Base-by-base conservation (phyloP, 495 filamentous ascomycete genomes). In the Penicillium arizonense region DNA sequence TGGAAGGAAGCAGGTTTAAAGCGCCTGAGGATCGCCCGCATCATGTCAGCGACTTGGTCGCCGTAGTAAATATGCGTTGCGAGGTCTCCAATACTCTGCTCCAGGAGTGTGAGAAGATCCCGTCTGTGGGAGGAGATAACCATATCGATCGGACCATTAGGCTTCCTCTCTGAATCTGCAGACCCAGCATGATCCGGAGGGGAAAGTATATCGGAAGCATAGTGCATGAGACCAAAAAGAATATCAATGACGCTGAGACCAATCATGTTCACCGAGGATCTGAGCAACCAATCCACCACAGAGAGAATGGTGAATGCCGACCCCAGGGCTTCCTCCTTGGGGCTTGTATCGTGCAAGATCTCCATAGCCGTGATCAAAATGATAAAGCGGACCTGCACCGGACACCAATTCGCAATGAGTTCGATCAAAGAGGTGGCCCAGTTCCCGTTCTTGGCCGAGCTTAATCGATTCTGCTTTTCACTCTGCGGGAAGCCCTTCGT, bases 221-320 rank as follows among this genome's bases (percentile, higher is more conserved):
- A 90, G 37, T 86, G 83, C 47, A 96, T 79, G 5, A 97, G 77
- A 16, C 89, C 88, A 18, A 93, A 73, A 16, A 96, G 74, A 6
- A 96, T 83, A 64, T 97, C 92, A 80, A 96, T 97, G 20, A 96
- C 87, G 60, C 90, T 96, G 36, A 97, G 76, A 2, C 92, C 92
- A 52, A 97, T 96, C 68, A 97, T 82, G 65, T 96, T 97, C 59
- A 96, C 85, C 26, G 90, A 82, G 0, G 91, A 96, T 50, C 86
- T 84, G 36, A 97, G 71, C n/a, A 96, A 75, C 49, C 87, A 89
- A 50, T 85, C 84, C 38, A 95, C 80, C 59, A 95, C 82, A 43
- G 82, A 86, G 1, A 85, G 79, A 38, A 95, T 70, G 13, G 90
- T 82, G 24, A 87, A 78, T 64, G 93, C 84, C 35, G 86, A 82